A percentile compares a stretch with the other conserved stretches of the same genome.
Conservation (phyloP, 2,329 filamentous ascomycete species). For the Berkeleyomyces basicola region DNA sequence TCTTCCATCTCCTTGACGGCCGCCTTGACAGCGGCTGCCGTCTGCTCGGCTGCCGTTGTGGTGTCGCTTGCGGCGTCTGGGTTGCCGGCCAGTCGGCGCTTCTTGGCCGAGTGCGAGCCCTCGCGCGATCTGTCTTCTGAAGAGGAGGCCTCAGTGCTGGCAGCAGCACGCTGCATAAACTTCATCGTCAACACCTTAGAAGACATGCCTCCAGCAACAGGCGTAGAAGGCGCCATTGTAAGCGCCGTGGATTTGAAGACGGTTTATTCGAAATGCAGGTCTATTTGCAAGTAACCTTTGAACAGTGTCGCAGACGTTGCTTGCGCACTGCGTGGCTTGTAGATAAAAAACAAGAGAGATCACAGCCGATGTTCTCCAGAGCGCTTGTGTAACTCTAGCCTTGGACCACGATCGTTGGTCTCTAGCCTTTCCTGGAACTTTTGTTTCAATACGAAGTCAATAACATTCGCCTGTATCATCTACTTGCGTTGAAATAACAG, state of each 20-base stretch:
- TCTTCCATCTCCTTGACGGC: constrained; percentile 51
- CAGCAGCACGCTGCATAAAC: constrained; percentile 80
- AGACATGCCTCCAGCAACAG: constrained; percentile 50
- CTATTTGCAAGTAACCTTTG: no score
- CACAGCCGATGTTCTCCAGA: not conserved
- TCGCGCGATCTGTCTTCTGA: constrained; percentile 23
- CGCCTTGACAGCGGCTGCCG: constrained; percentile 39
- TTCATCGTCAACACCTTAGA: constrained; percentile 86
- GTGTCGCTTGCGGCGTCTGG: constrained; percentile 20
- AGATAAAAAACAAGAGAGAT: not conserved
- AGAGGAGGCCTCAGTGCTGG: constrained; percentile 25
- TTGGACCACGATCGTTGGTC: not conserved
- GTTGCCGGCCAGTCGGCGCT: constrained; percentile 33
- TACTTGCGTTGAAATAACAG: not conserved
- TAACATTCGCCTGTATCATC: not conserved
- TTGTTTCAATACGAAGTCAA: not conserved
- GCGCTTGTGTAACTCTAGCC: not conserved
- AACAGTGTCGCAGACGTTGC: not conserved
- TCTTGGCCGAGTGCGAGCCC: constrained; percentile 39
- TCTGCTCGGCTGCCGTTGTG: constrained; percentile 5
- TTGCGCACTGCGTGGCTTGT: not conserved
- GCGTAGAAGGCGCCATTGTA: constrained; percentile 33
- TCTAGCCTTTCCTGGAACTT: not conserved
- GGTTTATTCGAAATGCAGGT: no score
- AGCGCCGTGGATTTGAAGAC: no score